phyloP scores from a whole-genome alignment of 2,329 filamentous ascomycete species.

The Herpomyces periplanetae region DNA sequence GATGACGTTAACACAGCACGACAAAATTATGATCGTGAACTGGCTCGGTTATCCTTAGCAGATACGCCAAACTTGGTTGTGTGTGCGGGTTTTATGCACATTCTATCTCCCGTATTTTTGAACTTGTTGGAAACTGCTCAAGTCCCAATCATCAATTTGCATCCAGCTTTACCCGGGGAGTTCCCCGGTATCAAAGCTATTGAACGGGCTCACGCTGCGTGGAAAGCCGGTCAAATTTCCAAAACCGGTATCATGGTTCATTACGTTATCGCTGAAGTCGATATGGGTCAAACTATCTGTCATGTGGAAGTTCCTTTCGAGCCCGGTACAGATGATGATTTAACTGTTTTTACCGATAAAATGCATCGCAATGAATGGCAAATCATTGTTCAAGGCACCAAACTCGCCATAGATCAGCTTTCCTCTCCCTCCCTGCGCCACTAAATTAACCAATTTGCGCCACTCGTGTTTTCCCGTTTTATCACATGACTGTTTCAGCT shows the following conservation, averaged over 20 bases:
- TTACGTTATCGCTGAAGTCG: conserved; percentile 33
- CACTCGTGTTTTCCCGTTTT: no score
- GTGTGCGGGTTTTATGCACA: conserved; percentile 58
- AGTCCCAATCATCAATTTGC: conserved; percentile 38
- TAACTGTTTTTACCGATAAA: conserved; percentile 24
- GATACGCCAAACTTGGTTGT: conserved; percentile 28
- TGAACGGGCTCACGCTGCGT: conserved; percentile 32
- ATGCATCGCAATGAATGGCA: conserved; percentile 40
- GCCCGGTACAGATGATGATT: conserved; percentile 16
- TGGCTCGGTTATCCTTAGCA: conserved; percentile 16
- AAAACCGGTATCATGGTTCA: conserved; percentile 58
- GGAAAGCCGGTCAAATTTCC: conserved; percentile 21
- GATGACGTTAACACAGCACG: conserved; percentile 17
- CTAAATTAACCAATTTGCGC: no score
- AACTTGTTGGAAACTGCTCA: conserved; percentile 19
- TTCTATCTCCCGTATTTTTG: conserved; percentile 28
- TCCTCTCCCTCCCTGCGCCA: no score
- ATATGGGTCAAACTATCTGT: conserved; percentile 33
- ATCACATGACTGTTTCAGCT: no score
- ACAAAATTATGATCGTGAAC: conserved; percentile 27
- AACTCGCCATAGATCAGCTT: conserved; percentile 10
- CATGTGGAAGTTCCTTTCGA: conserved; percentile 23
- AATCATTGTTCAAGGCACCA: conserved; percentile 34
- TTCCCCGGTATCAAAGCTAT: conserved; percentile 46
- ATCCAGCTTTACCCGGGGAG: conserved; percentile 29